Evolutionary conservation across 805 yeast species (phyloP), one percentile per base, ranked within the genome.

Genomic region (Danielozyma ontarioensis): DNA sequence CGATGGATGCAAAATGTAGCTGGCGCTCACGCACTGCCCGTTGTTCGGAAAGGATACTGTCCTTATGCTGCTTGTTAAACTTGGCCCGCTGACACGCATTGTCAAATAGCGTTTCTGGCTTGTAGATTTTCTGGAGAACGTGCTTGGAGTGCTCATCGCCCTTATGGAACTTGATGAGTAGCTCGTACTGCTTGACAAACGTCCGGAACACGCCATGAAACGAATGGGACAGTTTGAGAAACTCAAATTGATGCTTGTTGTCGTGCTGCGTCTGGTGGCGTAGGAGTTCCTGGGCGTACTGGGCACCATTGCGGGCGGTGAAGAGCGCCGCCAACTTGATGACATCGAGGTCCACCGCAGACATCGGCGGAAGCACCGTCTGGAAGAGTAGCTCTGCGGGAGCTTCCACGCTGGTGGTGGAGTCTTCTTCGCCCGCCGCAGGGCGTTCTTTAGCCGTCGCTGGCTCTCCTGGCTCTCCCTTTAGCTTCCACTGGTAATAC

Each of bases 291-390:
- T 43, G 33, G n/a, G 42, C 53, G 35, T 73, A 71, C 10, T 48
- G 51, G 2, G 59, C 57, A 1, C 85, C 85, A 48, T 84, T 78
- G 13, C 65, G 51, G 1, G 87, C 84, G 1, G 75, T 75, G 46
- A 72, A 77, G 33, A 76, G 67, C 0, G 97, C 96, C 1, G 89
- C 76, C 2, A 77, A 48, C 51, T 84, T 83, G 27, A 90, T 70
- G 8, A 83, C 64, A 17, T 81, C 82, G 17, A 83, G 57, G 52
- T 88, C 96, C 19, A 69, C 60, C 1, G 72, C 50, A 0, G 90
- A 75, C 3, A 86, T 63, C 32, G 54, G 55, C 27, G 60, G 64
- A 33, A 51, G 39, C 29, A 46, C 57, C 26, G 39, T 47, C 31
- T 39, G 45, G 59, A 53, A 55, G 50, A 48, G 35, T 7, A 56